Percentiles rank a stretch among this genome's conserved stretches.
Conservation (phyloP, 208 protist genomes). For the Leptomonas pyrrhocoris region DNA sequence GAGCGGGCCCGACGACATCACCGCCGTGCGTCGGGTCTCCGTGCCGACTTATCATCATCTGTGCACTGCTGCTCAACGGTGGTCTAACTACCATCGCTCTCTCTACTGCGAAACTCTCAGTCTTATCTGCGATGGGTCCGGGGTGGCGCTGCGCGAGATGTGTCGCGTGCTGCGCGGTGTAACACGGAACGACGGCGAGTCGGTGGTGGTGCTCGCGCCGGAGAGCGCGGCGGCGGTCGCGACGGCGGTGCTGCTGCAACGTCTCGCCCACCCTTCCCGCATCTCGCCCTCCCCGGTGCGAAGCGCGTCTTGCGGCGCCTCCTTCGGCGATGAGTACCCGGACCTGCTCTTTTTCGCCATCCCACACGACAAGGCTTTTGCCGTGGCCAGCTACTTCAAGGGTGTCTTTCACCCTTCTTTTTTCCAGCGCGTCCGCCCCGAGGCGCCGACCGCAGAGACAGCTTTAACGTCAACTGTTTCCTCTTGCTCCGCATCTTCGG, state of each 20-base stretch:
- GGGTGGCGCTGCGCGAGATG: conserved; percentile 37
- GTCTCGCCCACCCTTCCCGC: conserved; percentile 9
- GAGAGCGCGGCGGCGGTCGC: conserved; percentile 58
- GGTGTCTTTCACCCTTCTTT: conserved; percentile 56
- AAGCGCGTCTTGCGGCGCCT: too few species aligned
- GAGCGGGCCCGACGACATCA: conserved; percentile 5
- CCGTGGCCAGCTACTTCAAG: conserved; percentile 60
- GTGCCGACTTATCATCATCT: neutral
- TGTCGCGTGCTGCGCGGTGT: conserved; percentile 23
- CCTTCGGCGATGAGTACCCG: neutral
- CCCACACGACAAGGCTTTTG: conserved; percentile 42
- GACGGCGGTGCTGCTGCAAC: conserved; percentile 48
- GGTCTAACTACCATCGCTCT: conserved; percentile 73
- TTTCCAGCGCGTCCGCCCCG: conserved; percentile 27
- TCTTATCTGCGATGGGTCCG: conserved; percentile 17
- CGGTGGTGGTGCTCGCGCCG: conserved; percentile 43
- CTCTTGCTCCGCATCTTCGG: too few species aligned
- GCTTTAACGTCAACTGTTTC: neutral
- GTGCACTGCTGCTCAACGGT: conserved; percentile 13
- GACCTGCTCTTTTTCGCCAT: conserved; percentile 44
- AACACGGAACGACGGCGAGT: conserved; percentile 7
- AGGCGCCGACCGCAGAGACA: neutral
- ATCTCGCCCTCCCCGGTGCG: neutral
- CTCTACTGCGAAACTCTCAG: conserved; percentile 60
- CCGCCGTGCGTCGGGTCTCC: neutral